Evolutionary conservation across 306 rosid species (phyloP), one percentile per base, ranked within the genome.

Genomic region (Quercus parvula): DNA sequence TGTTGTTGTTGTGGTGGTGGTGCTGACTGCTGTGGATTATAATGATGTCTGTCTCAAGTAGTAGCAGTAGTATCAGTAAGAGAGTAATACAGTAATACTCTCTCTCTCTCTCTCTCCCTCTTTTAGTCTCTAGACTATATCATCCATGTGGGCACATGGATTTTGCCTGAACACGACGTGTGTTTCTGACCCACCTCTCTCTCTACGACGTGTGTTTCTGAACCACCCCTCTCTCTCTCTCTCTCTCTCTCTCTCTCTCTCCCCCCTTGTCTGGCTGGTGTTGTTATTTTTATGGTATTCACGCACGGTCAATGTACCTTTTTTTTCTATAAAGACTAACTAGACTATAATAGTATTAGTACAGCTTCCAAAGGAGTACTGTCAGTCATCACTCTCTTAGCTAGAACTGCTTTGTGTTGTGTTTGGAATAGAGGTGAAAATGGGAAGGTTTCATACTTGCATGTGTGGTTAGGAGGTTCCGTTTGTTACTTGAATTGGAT

Each of bases 111-210:
- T 66, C 15, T 31, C 11, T 66, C 46, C 22, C 79, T 66, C 83
- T 38, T 52, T 87, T 81, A 66, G 54, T 12, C 46, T 8, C 11
- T 8, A 8, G 46, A 8, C 46, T 41, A 41, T 78, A 85, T 80
- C 86, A 81, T 87, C 94, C 98, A 90, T 92, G 94, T 85, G 96
- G 93, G 92, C 98, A 92, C 97, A 91, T 94, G 98, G 97, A 92
- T 88, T 85, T 87, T 87, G 89, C 93, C 94, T 87, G 93, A 92
- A 74, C 86, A 89, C 88, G 96, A 94, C 96, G 92, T 86, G 86
- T 89, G 94, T 92, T 84, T 87, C 89, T 87, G 92, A 24, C 24
- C 24, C 24, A 24, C 24, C 24, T 24, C 24, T 22, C 51, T 4
- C 25, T 4, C 59, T 62, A 22, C 22, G 41, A 62, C 5, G n/a